Conservation (phyloP, 306 rosid species). For the Cotoneaster glaucophyllus region DNA sequence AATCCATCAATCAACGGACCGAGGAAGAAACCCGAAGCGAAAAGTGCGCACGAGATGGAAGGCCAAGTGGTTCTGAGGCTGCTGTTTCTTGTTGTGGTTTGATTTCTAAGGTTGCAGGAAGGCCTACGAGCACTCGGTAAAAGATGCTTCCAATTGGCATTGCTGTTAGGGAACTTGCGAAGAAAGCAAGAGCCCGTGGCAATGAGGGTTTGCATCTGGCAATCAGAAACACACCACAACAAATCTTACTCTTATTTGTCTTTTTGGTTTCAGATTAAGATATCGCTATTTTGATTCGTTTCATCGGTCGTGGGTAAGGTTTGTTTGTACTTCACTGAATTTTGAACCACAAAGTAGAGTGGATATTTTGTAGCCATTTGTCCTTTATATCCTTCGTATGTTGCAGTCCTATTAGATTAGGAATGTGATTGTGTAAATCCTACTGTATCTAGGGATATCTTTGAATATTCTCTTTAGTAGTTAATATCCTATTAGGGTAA, state of each 20-base stretch:
- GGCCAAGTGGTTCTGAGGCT: slow-evolving; percentile 48
- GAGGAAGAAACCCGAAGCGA: slow-evolving; percentile 53
- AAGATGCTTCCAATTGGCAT: slow-evolving; percentile 1
- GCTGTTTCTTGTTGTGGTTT: slow-evolving; percentile 19
- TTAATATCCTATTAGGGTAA: too few species aligned
- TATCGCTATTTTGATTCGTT: not conserved
- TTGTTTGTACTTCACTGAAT: not conserved
- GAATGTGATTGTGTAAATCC: too few species aligned
- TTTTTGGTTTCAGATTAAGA: not conserved
- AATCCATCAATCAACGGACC: slow-evolving; percentile 85
- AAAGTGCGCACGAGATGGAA: slow-evolving; percentile 45
- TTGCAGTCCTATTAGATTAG: too few species aligned
- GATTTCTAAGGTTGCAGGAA: slow-evolving; percentile 28
- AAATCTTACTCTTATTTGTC: not conserved
- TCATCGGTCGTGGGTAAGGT: not conserved
- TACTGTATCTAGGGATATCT: too few species aligned
- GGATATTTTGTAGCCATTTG: slow-evolving; percentile 4
- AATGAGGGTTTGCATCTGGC: slow-evolving; percentile 34
- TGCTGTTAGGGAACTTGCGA: slow-evolving; percentile 13
- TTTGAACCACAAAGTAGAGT: not conserved
- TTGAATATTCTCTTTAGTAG: too few species aligned
- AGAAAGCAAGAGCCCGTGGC: slow-evolving; percentile 26
- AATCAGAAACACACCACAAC: not conserved
- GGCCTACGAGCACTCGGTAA: slow-evolving; percentile 14
- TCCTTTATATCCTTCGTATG: not conserved